phyloP scores from a whole-genome alignment of 2,329 filamentous ascomycete genomes.

The Fusarium sp. region DNA sequence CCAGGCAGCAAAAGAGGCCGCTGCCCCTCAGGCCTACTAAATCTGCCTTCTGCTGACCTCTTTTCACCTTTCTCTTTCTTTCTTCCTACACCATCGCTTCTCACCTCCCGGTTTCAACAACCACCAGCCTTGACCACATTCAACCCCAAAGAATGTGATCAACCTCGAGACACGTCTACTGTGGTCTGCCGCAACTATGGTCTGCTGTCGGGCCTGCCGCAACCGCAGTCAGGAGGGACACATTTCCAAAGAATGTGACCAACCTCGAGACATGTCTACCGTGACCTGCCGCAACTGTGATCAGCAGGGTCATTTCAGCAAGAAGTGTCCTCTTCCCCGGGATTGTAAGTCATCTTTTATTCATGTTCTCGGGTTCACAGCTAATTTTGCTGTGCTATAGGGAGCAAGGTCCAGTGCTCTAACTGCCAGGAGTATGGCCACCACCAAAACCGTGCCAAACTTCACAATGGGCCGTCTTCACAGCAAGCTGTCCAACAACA shows the following conservation, averaged over 20 bases:
- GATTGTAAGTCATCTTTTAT: conserved; percentile 50
- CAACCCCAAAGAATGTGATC: too few relatives aligned
- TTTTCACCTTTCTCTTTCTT: too few relatives aligned
- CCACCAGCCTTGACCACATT: too few relatives aligned
- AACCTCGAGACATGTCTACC: conserved; percentile 56
- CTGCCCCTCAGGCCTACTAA: too few relatives aligned
- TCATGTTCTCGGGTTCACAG: not conserved
- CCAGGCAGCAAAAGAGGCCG: too few relatives aligned
- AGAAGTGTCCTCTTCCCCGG: conserved; percentile 70
- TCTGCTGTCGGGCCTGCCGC: conserved; percentile 62
- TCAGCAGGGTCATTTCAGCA: conserved; percentile 69
- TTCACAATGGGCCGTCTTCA: too few relatives aligned
- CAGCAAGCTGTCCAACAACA: too few relatives aligned
- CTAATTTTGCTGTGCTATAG: conserved; percentile 43
- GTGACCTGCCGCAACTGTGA: conserved; percentile 72
- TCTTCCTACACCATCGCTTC: too few relatives aligned
- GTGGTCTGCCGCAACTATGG: too few relatives aligned
- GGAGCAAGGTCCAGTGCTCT: conserved; percentile 54
- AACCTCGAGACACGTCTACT: too few relatives aligned
- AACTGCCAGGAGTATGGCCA: conserved; percentile 55
- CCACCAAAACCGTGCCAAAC: not conserved
- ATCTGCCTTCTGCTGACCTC: too few relatives aligned
- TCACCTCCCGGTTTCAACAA: too few relatives aligned
- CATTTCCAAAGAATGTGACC: conserved; percentile 61
- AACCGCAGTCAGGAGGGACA: conserved; percentile 75